Evolutionary conservation across 1,284 basidiomycete species (phyloP), one percentile per base, ranked within the genome.

Genomic region (Athelia sp.): DNA sequence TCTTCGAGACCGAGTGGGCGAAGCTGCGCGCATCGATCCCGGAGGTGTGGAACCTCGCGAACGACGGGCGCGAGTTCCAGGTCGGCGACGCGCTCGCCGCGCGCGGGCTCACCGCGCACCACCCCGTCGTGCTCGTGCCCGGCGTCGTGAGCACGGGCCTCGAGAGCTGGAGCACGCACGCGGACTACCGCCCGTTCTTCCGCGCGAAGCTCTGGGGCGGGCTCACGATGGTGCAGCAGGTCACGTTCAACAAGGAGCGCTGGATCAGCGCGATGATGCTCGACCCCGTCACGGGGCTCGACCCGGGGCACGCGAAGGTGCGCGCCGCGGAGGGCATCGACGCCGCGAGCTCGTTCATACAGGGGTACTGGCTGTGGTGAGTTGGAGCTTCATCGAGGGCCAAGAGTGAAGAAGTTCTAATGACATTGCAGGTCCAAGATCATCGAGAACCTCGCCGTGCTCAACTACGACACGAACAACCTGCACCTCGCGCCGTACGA

Each of bases 361-460:
- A 90, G 62, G 92, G 93, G 3, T 98, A 93, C 65, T 97, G 94
- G 94, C 86, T 97, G 54, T 98, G 94, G 93, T 88, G 58, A 52
- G 73, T 62, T 48, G 18, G 34, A 44, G 29, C 31, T 36, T 35
- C 29, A 17, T 11, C 8, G 40, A 34, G 24, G 51, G 3, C 6
- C 14, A 45, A 15, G 36, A 26, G 18, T 18, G 11, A 22, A 50
- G 19, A 34, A 21, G 17, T 14, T 42, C 53, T 43, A 9, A 40
- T 40, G 36, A n/a, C 6, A n/a, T 4, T 23, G 11, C 53, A 90
- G 88, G 87, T 83, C 89, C 3, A 95, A 95, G 69, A 90, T 98
- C 49, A 84, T 98, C 11, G 87, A 98, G 66, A 98, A 98, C 61
- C 75, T 98, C 1, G 93, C 95, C 0, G 90, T 87, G 1, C 78